A percentile compares a stretch with the other conserved stretches of the same genome.
Evolutionary conservation across 345 rosid species (phyloP).

Genomic region (Cardamine occulta): DNA sequence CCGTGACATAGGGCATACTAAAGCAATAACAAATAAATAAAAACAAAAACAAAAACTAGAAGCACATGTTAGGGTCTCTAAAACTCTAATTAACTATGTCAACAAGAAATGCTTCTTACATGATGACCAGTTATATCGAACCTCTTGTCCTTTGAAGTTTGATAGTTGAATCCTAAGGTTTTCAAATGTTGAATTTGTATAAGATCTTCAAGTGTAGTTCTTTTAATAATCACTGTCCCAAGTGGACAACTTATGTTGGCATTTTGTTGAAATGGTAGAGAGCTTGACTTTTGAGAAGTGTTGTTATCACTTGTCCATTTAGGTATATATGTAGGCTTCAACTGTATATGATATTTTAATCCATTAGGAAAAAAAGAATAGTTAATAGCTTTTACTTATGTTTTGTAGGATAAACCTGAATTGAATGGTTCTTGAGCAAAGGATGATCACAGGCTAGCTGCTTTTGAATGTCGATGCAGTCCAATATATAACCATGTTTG

Average conservation of each 20-base stretch:
- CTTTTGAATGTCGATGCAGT: conserved; percentile 39
- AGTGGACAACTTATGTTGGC: conserved; percentile 19
- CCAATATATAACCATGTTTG: conserved; percentile 37
- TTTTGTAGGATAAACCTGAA: conserved; percentile 23
- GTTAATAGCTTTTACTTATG: background rate
- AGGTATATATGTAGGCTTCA: conserved; percentile 35
- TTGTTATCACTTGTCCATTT: conserved; percentile 31
- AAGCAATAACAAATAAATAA: background rate
- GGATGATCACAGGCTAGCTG: conserved; percentile 24
- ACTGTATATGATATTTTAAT: conserved; percentile 10
- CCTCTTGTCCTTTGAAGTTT: background rate
- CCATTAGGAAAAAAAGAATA: background rate
- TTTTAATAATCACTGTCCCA: conserved; percentile 35
- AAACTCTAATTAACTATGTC: background rate
- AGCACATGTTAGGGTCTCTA: background rate
- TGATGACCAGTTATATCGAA: conserved; percentile 20
- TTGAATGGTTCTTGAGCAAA: conserved; percentile 15
- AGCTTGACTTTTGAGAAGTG: background rate
- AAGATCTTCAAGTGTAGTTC: conserved; percentile 32
- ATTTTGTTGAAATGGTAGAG: conserved; percentile 5
- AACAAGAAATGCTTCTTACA: conserved; percentile 21
- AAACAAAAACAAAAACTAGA: background rate
- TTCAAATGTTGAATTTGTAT: conserved; percentile 5
- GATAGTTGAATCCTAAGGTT: conserved; percentile 9
- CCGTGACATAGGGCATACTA: conserved; percentile 24